Evolutionary conservation across 1,284 basidiomycete species (phyloP).

Genomic region (Ustilago shanxiensis): DNA sequence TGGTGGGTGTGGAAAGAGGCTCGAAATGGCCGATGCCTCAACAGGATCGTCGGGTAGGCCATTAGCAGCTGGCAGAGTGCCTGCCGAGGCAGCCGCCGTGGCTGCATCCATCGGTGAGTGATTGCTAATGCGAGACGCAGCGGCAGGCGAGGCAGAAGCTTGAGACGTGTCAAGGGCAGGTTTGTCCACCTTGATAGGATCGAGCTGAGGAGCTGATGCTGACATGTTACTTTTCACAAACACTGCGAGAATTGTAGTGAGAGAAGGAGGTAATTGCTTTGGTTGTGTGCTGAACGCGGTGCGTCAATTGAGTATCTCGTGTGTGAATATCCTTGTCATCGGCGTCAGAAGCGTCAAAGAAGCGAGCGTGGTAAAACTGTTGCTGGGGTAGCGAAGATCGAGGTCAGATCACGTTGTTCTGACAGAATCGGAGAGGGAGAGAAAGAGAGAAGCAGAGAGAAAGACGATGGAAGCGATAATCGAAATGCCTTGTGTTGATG

Average conservation of each 20-base stretch:
- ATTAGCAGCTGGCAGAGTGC: constrained; percentile 60
- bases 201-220: constrained; percentile 21
- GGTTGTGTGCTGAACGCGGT: constrained; percentile 1
- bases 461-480: not conserved
- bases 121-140: constrained; percentile 9
- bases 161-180: constrained; percentile 3
- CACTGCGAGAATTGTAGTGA: too few species aligned
- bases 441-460: too few species aligned
- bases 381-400: too few species aligned
- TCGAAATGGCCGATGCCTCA: constrained; percentile 57
- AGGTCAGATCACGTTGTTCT: too few species aligned
- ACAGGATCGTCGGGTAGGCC: constrained; percentile 62
- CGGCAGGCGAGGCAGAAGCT: constrained; percentile 8
- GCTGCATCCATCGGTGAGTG: constrained; percentile 37
- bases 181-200: constrained; percentile 35
- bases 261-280: too few species aligned
- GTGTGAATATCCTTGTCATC: too few species aligned
- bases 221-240: constrained; percentile 19
- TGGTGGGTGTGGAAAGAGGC: constrained; percentile 63
- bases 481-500: not conserved
- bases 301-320: constrained; percentile 5
- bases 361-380: too few species aligned
- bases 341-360: too few species aligned
- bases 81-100: constrained; percentile 32
- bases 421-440: too few species aligned